Evolutionary conservation across 78 protist genomes (phyloP).

Genomic region (Capsaspora owczarzaki): DNA sequence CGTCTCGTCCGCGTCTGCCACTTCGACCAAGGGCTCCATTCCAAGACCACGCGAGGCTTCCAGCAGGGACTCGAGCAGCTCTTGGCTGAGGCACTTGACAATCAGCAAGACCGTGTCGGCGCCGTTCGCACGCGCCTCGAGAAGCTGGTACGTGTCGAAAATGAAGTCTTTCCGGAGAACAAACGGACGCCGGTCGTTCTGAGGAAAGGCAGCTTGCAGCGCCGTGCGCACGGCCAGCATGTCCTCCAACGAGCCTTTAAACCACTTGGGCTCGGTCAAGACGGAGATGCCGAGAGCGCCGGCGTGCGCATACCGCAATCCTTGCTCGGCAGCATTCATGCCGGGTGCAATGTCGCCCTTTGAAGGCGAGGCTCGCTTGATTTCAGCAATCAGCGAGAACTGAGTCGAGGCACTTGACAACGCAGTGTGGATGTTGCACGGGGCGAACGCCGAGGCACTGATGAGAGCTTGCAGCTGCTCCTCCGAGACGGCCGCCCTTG

Average conservation of each 20-base stretch:
- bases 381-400: conserved; percentile 24
- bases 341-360: conserved; percentile 47
- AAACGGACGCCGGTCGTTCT: conserved; percentile 13
- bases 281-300: conserved; percentile 43
- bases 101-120: conserved; percentile 59
- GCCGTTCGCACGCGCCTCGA: conserved; percentile 47
- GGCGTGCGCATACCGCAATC: conserved; percentile 16
- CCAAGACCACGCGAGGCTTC: conserved; percentile 17
- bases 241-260: conserved; percentile 56
- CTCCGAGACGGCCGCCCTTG: background rate
- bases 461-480: background rate
- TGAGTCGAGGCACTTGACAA: background rate
- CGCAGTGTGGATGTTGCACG: background rate
- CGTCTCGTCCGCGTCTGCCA: conserved; percentile 13
- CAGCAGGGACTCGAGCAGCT: background rate
- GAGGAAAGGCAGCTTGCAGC: background rate
- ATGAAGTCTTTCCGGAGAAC: conserved; percentile 61
- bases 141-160: conserved; percentile 40
- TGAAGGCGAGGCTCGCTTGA: conserved; percentile 55
- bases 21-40: conserved; percentile 65
- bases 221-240: conserved; percentile 6
- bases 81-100: conserved; percentile 20
- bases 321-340: conserved; percentile 17
- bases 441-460: background rate
- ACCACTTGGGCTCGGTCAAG: conserved; percentile 64